phyloP scores from a whole-genome alignment of 2,329 filamentous ascomycete genomes.

The Chrysosporium queenslandicum region DNA sequence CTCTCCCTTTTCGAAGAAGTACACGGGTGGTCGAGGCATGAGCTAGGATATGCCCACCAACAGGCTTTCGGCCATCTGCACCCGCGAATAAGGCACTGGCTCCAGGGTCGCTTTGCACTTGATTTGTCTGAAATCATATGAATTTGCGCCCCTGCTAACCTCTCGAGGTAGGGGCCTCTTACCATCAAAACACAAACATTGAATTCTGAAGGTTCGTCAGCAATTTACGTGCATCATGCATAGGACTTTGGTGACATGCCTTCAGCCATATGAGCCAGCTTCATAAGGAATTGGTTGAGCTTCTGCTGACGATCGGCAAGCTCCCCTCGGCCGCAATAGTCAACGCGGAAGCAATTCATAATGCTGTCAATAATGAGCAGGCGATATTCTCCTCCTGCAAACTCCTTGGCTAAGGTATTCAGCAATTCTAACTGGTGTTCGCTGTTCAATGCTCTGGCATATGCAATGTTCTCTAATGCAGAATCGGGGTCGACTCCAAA shows the following conservation, averaged over 20 bases:
- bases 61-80: constrained; percentile 57
- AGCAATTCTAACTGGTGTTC: constrained; percentile 57
- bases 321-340: constrained; percentile 57
- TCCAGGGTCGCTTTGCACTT: constrained; percentile 61
- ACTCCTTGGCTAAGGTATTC: constrained; percentile 51
- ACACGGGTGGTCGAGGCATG: constrained; percentile 59
- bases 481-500: constrained; percentile 51
- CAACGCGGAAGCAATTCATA: constrained; percentile 59
- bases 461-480: constrained; percentile 58
- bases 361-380: constrained; percentile 61
- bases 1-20: constrained; percentile 56
- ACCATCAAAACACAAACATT: constrained; percentile 57
- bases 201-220: constrained; percentile 44
- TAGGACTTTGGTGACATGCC: constrained; percentile 29
- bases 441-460: constrained; percentile 55
- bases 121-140: constrained; percentile 47
- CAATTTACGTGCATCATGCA: not conserved
- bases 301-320: constrained; percentile 60
- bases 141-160: too few species aligned
- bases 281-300: constrained; percentile 54
- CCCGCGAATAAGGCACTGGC: constrained; percentile 58
- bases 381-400: constrained; percentile 54
- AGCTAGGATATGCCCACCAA: constrained; percentile 58
- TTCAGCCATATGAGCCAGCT: constrained; percentile 55
- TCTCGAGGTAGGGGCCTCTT: too few species aligned